Evolutionary conservation across 345 rosid species (phyloP).

Genomic region (Toxicodendron radicans): DNA sequence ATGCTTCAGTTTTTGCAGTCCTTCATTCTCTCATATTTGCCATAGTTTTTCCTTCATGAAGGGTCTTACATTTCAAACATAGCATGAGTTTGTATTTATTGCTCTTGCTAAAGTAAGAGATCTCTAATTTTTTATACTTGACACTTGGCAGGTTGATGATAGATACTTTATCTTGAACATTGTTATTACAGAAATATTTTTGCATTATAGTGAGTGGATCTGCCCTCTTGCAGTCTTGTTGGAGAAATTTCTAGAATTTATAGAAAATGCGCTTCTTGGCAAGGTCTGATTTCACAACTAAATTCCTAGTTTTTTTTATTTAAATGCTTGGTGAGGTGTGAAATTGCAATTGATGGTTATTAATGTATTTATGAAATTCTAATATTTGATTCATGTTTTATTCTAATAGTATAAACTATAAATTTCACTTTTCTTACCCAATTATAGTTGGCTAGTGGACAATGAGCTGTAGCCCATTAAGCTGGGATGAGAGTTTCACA

Average conservation of each 20-base stretch:
- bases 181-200: constrained; percentile 59
- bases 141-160: constrained; percentile 58
- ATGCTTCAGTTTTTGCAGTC: not conserved
- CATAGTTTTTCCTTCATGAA: not conserved
- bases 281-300: constrained; percentile 47
- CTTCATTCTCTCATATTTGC: not conserved
- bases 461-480: not conserved
- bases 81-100: not conserved
- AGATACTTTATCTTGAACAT: constrained; percentile 65
- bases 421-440: not conserved
- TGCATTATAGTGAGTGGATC: constrained; percentile 61
- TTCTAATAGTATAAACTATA: not conserved
- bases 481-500: not conserved
- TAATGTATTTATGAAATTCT: not conserved
- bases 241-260: constrained; percentile 58
- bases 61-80: not conserved
- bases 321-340: not conserved
- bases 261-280: constrained; percentile 63
- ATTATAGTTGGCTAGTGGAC: not conserved
- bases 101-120: not conserved
- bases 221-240: constrained; percentile 43
- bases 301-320: not conserved
- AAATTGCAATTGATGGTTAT: not conserved
- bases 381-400: not conserved
- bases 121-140: constrained; percentile 21